Percentiles rank a stretch among this genome's conserved stretches.
phyloP scores from a whole-genome alignment of 495 filamentous ascomycete genomes.

The Podospora pseudoanserina region DNA sequence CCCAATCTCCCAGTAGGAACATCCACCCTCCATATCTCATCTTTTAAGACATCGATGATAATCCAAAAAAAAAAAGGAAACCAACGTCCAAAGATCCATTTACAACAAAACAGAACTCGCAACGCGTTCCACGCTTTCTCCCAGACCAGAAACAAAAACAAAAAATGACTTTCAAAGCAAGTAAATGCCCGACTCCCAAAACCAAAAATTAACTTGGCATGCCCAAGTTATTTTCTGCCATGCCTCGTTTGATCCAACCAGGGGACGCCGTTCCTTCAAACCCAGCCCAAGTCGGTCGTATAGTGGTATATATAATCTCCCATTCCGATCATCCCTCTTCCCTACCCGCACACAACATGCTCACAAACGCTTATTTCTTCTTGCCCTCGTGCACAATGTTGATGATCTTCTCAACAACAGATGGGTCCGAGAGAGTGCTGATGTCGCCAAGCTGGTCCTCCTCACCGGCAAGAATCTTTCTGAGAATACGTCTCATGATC shows the following conservation, averaged over 20 bases:
- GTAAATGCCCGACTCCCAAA: background rate
- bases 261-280: background rate
- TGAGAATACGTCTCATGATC: conserved; percentile 96
- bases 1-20: background rate
- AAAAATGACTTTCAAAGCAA: background rate
- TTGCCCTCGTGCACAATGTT: conserved; percentile 61
- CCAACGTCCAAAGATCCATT: too few relatives aligned
- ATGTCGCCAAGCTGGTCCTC: conserved; percentile 94
- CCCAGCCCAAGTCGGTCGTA: background rate
- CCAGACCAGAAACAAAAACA: background rate
- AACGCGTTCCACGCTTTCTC: background rate
- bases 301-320: background rate
- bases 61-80: background rate
- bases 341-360: background rate
- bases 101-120: background rate
- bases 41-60: background rate
- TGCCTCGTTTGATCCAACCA: background rate
- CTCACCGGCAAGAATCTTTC: conserved; percentile 94
- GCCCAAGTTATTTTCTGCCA: background rate
- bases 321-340: background rate
- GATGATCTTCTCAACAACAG: conserved; percentile 87
- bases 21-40: background rate
- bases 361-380: conserved; percentile 41
- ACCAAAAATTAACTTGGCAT: too few relatives aligned
- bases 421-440: conserved; percentile 87